Percentiles rank a stretch among this genome's conserved stretches.
Conservation (phyloP, 805 yeast species). For the Saccharomycopsis guyanensis region DNA sequence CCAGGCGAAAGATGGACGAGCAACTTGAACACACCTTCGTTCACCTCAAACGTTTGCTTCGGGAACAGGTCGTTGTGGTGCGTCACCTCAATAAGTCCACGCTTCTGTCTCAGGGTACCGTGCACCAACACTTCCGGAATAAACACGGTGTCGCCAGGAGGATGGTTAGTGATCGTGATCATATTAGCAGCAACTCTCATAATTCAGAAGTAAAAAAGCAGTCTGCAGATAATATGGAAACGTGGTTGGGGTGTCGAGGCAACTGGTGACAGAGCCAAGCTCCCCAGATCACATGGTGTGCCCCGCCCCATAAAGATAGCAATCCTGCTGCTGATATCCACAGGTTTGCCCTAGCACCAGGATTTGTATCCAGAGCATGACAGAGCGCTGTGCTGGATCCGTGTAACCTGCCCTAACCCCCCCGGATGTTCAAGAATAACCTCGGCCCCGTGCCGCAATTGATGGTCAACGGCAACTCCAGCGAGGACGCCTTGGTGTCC, state of each 20-base stretch:
- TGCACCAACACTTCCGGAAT: conserved; percentile 44
- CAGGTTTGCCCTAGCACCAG: no score
- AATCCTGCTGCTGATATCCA: no score
- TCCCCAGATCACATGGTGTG: no score
- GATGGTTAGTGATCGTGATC: conserved; percentile 13
- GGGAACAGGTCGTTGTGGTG: conserved; percentile 46
- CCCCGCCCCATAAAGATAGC: no score
- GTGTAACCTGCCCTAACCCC: no score
- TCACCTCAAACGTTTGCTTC: conserved; percentile 61
- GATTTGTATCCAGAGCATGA: no score
- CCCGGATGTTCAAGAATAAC: no score
- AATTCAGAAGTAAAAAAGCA: background rate
- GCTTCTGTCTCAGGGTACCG: conserved; percentile 32
- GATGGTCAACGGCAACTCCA: background rate
- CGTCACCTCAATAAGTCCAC: conserved; percentile 37
- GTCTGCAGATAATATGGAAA: background rate
- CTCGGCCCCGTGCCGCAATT: background rate
- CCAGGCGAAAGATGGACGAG: conserved; percentile 65
- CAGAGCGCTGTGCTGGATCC: no score
- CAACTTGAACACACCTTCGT: conserved; percentile 66
- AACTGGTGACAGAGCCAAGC: no score
- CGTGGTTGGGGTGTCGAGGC: no score
- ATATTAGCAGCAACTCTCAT: conserved; percentile 11
- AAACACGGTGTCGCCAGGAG: conserved; percentile 29
- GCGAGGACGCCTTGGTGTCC: conserved; percentile 3